phyloP scores from a whole-genome alignment of 805 yeast genomes.

The Suhomyces emberorum region DNA sequence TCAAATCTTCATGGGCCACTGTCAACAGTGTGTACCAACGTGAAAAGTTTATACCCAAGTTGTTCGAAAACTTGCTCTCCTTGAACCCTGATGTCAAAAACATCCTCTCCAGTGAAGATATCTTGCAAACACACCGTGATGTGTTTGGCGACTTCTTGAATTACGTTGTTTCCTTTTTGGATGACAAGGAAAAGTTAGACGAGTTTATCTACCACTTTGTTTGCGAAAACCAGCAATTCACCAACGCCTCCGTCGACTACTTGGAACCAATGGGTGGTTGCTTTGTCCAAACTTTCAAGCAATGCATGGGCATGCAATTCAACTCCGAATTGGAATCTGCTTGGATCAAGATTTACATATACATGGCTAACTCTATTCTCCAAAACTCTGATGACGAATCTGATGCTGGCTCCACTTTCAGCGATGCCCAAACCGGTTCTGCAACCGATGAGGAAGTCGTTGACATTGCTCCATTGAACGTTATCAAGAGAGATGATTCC shows the following conservation, averaged over 20 bases:
- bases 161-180: slow-evolving; percentile 29
- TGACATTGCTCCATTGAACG: slow-evolving; percentile 27
- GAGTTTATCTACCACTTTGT: slow-evolving; percentile 34
- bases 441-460: slow-evolving; percentile 11
- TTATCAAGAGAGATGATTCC: slow-evolving; percentile 12
- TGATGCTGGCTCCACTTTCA: slow-evolving; percentile 24
- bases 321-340: slow-evolving; percentile 30
- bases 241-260: slow-evolving; percentile 23
- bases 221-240: slow-evolving; percentile 26
- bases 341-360: slow-evolving; percentile 41
- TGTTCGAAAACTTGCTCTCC: slow-evolving; percentile 33
- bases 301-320: slow-evolving; percentile 31
- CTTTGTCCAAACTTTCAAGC: slow-evolving; percentile 35
- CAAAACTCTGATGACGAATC: slow-evolving; percentile 19
- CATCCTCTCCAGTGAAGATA: slow-evolving; percentile 23
- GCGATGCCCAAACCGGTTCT: slow-evolving; percentile 3
- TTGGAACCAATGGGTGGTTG: slow-evolving; percentile 43
- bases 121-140: slow-evolving; percentile 28
- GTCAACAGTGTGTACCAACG: slow-evolving; percentile 27
- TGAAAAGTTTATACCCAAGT: slow-evolving; percentile 27
- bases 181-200: slow-evolving; percentile 23
- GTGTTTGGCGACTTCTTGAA: slow-evolving; percentile 35
- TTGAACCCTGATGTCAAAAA: slow-evolving; percentile 25
- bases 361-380: slow-evolving; percentile 37
- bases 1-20: slow-evolving; percentile 34